Evolutionary conservation across 345 rosid genomes (phyloP).

Genomic region (Alliaria petiolata): DNA sequence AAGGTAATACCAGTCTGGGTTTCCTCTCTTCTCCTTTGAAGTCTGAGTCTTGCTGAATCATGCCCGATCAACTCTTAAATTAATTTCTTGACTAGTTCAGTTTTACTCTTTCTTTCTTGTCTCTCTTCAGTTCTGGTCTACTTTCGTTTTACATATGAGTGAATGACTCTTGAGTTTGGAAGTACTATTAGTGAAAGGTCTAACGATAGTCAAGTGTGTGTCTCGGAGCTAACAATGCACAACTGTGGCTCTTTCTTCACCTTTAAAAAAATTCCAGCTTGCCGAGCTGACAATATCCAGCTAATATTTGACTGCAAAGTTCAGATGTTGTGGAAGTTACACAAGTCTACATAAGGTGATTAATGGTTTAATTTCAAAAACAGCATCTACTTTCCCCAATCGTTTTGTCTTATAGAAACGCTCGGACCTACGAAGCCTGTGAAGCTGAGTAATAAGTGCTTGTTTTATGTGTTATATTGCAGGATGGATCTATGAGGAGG

Average conservation of each 20-base stretch:
- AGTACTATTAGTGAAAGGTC: background rate
- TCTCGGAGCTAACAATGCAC: background rate
- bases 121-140: background rate
- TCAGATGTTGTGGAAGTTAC: too few species aligned
- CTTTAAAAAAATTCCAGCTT: too few species aligned
- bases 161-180: too few species aligned
- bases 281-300: too few species aligned
- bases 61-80: background rate
- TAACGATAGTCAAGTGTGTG: background rate
- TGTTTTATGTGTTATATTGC: background rate
- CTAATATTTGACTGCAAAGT: too few species aligned
- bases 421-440: background rate
- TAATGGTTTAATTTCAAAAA: too few species aligned
- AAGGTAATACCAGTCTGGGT: too few species aligned
- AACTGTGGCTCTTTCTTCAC: background rate
- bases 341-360: too few species aligned
- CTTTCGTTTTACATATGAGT: background rate
- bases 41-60: background rate
- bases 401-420: background rate
- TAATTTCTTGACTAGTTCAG: background rate
- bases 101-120: background rate
- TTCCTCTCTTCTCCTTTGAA: too few species aligned
- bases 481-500: background rate
- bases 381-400: too few species aligned
- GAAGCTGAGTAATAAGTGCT: background rate